phyloP scores from a whole-genome alignment of 345 rosid genomes.

The Camelina hispida region DNA sequence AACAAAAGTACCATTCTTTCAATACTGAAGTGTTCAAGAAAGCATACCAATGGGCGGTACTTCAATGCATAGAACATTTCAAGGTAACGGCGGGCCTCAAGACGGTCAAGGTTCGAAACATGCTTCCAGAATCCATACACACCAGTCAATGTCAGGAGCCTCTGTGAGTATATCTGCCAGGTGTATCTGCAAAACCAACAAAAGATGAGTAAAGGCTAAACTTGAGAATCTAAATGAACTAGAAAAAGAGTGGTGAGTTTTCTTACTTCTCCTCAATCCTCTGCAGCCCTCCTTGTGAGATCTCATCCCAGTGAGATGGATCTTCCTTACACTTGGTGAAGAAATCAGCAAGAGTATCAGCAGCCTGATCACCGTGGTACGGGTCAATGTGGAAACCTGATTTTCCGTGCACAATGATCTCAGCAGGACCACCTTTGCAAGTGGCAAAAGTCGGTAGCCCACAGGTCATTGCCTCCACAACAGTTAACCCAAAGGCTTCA shows the following conservation, averaged over 20 bases:
- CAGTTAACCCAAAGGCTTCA: slow-evolving; percentile 98
- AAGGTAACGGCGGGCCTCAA: slow-evolving; percentile 84
- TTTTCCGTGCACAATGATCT: slow-evolving; percentile 85
- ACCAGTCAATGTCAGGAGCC: slow-evolving; percentile 85
- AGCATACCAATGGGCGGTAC: slow-evolving; percentile 73
- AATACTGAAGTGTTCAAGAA: background rate
- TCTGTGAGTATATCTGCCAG: slow-evolving; percentile 87
- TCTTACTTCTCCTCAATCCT: slow-evolving; percentile 84
- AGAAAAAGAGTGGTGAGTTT: background rate
- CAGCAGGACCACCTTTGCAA: slow-evolving; percentile 94
- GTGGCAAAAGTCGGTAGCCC: slow-evolving; percentile 98
- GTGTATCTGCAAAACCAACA: slow-evolving; percentile 61
- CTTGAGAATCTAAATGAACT: slow-evolving; percentile 5
- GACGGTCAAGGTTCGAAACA: slow-evolving; percentile 88
- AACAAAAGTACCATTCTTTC: background rate
- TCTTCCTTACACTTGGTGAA: slow-evolving; percentile 70
- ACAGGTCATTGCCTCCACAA: slow-evolving; percentile 97
- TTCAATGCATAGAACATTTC: slow-evolving; percentile 96
- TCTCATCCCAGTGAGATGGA: slow-evolving; percentile 73
- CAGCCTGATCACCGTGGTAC: slow-evolving; percentile 87
- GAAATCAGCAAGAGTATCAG: slow-evolving; percentile 70
- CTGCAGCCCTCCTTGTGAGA: slow-evolving; percentile 76
- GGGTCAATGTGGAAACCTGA: slow-evolving; percentile 93
- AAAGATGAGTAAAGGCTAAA: background rate
- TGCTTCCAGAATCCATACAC: slow-evolving; percentile 99